Percentiles rank a stretch among this genome's conserved stretches.
Evolutionary conservation across 208 protist species (phyloP).

Genomic region (Trypanosoma caninum): DNA sequence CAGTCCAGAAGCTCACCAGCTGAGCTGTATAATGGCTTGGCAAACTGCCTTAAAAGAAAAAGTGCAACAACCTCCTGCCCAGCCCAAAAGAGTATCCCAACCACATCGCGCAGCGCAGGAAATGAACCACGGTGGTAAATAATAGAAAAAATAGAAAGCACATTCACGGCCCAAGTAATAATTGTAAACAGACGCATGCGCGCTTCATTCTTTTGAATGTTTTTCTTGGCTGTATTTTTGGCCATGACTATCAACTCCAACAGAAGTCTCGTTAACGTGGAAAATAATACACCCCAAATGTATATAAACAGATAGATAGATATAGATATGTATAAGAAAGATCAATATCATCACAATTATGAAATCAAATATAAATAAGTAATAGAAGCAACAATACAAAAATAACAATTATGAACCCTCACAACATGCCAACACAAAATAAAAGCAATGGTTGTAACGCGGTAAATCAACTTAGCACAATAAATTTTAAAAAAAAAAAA

Average conservation of each 20-base stretch:
- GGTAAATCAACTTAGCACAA: too few species aligned
- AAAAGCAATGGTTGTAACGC: too few species aligned
- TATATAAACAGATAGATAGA: too few species aligned
- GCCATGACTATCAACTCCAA: slow-evolving; percentile 46
- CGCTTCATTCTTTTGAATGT: slow-evolving; percentile 51
- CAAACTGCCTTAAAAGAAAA: slow-evolving; percentile 45
- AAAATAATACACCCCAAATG: too few species aligned
- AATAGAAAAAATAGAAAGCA: slow-evolving; percentile 48
- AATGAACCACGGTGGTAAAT: slow-evolving; percentile 63
- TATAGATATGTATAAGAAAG: too few species aligned
- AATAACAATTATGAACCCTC: too few species aligned
- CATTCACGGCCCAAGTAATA: slow-evolving; percentile 64
- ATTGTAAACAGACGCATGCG: slow-evolving; percentile 71
- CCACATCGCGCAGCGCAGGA: slow-evolving; percentile 43
- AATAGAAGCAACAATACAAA: too few species aligned
- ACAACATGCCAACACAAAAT: too few species aligned
- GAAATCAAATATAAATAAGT: too few species aligned
- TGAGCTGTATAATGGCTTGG: slow-evolving; percentile 35
- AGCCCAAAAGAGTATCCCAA: slow-evolving; percentile 71
- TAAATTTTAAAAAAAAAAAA: too few species aligned
- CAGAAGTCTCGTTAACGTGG: too few species aligned
- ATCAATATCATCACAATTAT: too few species aligned
- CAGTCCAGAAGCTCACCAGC: slow-evolving; percentile 71
- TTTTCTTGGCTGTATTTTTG: slow-evolving; percentile 87
- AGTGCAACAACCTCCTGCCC: slow-evolving; percentile 73